A percentile compares a stretch with the other conserved stretches of the same genome.
These are phyloP conservation scores for Metschnikowia dekortorum DNA, from an alignment of 805 yeast species.

Conservation along the genomic window DNA sequence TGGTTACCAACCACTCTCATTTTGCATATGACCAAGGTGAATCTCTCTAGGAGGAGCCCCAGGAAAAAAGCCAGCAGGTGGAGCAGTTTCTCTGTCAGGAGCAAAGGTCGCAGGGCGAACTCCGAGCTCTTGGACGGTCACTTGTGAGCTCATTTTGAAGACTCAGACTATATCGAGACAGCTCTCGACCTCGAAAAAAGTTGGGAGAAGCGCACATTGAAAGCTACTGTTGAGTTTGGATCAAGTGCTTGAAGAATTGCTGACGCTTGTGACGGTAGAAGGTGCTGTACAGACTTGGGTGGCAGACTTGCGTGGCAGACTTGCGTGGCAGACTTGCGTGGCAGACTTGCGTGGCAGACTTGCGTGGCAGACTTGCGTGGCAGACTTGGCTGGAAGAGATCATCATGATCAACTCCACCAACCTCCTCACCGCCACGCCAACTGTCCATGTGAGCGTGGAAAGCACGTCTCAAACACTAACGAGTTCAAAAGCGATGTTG, in stretches of 20 bases:
- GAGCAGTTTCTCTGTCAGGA: conserved; percentile 19
- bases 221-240: conserved; percentile 22
- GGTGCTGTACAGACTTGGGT: conserved; percentile 18
- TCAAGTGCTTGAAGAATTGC: conserved; percentile 28
- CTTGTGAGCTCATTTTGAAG: conserved; percentile 59
- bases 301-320: conserved; percentile 38
- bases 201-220: conserved; percentile 28
- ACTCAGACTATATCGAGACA: conserved; percentile 58
- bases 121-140: conserved; percentile 22
- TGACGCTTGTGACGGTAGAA: conserved; percentile 45
- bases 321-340: conserved; percentile 63
- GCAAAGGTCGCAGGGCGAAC: conserved; percentile 21
- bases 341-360: conserved; percentile 49
- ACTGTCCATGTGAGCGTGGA: conserved; percentile 68
- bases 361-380: conserved; percentile 55
- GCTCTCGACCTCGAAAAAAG: conserved; percentile 30
- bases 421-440: conserved; percentile 85
- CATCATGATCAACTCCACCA: conserved; percentile 62
- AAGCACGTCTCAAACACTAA: conserved; percentile 57
- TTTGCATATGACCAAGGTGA: not conserved
- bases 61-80: conserved; percentile 18
- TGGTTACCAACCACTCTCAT: too few relatives aligned
- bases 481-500: conserved; percentile 47
- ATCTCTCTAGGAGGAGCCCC: conserved; percentile 18
- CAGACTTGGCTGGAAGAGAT: conserved; percentile 63